Conservation (phyloP, 805 yeast species). For the Pichia deserticola region DNA sequence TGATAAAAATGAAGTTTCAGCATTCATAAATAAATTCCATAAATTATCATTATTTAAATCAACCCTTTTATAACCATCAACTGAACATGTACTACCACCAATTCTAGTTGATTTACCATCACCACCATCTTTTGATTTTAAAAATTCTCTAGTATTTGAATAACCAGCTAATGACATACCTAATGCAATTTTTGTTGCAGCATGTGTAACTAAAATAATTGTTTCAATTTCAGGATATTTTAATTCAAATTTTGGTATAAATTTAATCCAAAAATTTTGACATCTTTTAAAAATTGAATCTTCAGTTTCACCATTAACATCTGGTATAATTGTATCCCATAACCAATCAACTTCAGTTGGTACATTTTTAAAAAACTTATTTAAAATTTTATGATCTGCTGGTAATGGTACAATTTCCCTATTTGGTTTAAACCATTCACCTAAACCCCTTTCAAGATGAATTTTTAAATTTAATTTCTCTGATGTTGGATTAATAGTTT, state of each 20-base stretch:
- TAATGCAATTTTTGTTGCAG: conserved; percentile 84
- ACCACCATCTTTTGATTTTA: conserved; percentile 39
- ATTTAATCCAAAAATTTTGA: conserved; percentile 41
- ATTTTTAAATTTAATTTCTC: conserved; percentile 50
- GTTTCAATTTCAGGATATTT: conserved; percentile 54
- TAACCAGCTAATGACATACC: conserved; percentile 68
- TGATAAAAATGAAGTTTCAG: conserved; percentile 60
- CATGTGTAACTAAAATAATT: conserved; percentile 79
- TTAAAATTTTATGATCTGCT: conserved; percentile 42
- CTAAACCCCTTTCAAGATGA: conserved; percentile 71
- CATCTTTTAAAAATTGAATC: conserved; percentile 63
- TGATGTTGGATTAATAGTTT: conserved; percentile 71
- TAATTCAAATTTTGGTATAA: conserved; percentile 51
- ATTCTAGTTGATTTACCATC: conserved; percentile 30
- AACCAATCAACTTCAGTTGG: conserved; percentile 36
- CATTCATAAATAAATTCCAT: conserved; percentile 67
- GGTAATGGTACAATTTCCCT: conserved; percentile 67
- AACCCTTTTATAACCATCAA: conserved; percentile 48
- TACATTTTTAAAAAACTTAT: conserved; percentile 45
- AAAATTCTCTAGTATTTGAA: conserved; percentile 40
- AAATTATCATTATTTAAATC: conserved; percentile 20
- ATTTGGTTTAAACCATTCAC: conserved; percentile 84
- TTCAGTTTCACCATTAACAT: conserved; percentile 64
- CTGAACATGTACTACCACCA: conserved; percentile 79
- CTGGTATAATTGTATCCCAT: conserved; percentile 50